phyloP scores from a whole-genome alignment of 2,329 filamentous ascomycete species.

The Botryosphaeria dothidea region DNA sequence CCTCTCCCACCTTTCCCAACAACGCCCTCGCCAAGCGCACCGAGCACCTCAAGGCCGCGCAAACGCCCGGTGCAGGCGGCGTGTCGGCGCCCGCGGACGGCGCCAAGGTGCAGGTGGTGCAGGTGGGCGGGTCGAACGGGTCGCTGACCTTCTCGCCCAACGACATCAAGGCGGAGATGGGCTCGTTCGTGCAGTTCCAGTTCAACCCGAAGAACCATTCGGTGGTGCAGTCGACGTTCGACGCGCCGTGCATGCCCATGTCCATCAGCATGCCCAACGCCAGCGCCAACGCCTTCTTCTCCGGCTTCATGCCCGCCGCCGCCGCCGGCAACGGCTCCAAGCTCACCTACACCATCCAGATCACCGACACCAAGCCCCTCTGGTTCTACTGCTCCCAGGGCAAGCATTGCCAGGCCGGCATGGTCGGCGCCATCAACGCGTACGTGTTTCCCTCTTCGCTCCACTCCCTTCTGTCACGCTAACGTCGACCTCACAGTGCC shows the following conservation, averaged over 20 bases:
- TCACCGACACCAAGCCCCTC: slow-evolving; percentile 69
- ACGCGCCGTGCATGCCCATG: slow-evolving; percentile 68
- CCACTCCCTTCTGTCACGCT: too few relatives aligned
- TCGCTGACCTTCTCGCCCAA: slow-evolving; percentile 66
- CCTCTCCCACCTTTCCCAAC: neutral
- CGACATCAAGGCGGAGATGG: slow-evolving; percentile 62
- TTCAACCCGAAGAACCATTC: slow-evolving; percentile 69
- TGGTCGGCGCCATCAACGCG: slow-evolving; percentile 78
- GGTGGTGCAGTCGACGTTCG: slow-evolving; percentile 75
- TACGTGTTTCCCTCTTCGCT: slow-evolving; percentile 41
- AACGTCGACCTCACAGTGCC: too few relatives aligned
- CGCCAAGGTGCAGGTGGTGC: slow-evolving; percentile 60
- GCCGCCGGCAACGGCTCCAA: slow-evolving; percentile 33
- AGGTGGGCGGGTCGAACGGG: slow-evolving; percentile 58
- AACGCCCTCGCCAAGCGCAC: neutral
- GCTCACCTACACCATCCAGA: slow-evolving; percentile 69
- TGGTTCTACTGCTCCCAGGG: slow-evolving; percentile 79
- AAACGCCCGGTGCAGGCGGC: neutral
- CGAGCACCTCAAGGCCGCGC: neutral
- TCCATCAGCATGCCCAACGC: slow-evolving; percentile 39
- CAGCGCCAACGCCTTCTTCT: slow-evolving; percentile 60
- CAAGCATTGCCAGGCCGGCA: slow-evolving; percentile 73
- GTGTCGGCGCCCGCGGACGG: neutral
- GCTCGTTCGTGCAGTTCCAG: slow-evolving; percentile 58
- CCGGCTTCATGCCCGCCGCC: slow-evolving; percentile 62